These are phyloP conservation scores for Biscogniauxia sp. DNA, from an alignment of 2,329 filamentous ascomycete species.

Conservation along the genomic window DNA sequence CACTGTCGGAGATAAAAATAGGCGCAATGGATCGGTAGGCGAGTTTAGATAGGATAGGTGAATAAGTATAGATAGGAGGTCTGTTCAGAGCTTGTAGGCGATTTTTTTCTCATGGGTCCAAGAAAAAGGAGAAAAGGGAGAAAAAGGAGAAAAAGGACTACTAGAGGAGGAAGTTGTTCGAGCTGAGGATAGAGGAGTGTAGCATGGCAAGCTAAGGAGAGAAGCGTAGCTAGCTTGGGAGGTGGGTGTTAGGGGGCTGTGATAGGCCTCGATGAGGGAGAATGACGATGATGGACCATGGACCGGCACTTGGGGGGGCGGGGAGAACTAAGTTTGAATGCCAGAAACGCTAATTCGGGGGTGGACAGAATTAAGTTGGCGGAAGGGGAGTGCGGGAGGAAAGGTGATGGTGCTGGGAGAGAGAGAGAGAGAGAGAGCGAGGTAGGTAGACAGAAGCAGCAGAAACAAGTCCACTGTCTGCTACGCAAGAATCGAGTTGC, in stretches of 20 bases:
- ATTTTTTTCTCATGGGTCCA: not conserved
- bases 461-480: not conserved
- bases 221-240: not conserved
- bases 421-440: no score
- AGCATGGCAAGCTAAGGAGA: not conserved
- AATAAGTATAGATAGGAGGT: not conserved
- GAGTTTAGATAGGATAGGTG: not conserved
- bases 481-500: not conserved
- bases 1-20: not conserved
- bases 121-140: no score
- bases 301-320: not conserved
- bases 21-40: not conserved
- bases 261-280: not conserved
- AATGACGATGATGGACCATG: not conserved
- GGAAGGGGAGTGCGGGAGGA: not conserved
- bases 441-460: not conserved
- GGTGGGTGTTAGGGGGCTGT: not conserved
- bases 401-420: not conserved
- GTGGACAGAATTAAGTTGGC: not conserved
- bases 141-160: no score
- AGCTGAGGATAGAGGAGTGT: not conserved
- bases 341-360: not conserved
- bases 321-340: slow-evolving; percentile 4
- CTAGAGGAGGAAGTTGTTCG: not conserved
- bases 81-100: not conserved